A percentile compares a stretch with the other conserved stretches of the same genome.
Conservation (phyloP, 805 yeast species). For the Starmerella geochares region DNA sequence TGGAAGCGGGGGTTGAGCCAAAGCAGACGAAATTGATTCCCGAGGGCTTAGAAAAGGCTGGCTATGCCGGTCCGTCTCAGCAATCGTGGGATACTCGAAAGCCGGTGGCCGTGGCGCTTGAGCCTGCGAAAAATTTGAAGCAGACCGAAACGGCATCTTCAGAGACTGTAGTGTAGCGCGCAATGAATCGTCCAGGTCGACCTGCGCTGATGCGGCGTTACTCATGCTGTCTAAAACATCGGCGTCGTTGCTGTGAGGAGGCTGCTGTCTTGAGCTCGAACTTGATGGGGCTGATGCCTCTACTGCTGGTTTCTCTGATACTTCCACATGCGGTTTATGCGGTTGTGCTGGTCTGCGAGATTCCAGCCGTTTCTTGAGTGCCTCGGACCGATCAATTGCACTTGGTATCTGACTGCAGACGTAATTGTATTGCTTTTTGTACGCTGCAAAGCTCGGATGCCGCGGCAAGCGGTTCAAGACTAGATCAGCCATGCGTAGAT, state of each 20-base stretch:
- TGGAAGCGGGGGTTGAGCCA: neutral
- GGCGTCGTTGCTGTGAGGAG: neutral
- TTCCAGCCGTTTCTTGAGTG: conserved; percentile 23
- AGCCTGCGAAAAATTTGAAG: neutral
- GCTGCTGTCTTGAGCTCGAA: neutral
- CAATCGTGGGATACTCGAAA: neutral
- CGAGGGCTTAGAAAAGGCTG: too few species aligned
- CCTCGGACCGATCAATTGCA: conserved; percentile 28
- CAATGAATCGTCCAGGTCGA: neutral
- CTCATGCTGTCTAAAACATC: neutral
- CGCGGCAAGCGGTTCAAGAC: conserved; percentile 39
- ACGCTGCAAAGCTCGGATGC: conserved; percentile 38
- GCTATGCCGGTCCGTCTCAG: neutral
- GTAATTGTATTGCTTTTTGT: conserved; percentile 15
- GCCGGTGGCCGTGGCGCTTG: neutral
- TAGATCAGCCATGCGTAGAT: conserved; percentile 50
- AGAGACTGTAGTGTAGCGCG: conserved; percentile 2
- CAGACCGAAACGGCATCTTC: neutral
- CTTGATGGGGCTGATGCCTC: neutral
- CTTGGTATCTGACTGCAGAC: conserved; percentile 20
- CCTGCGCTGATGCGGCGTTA: neutral
- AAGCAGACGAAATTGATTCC: too few species aligned
- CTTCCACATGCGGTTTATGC: conserved; percentile 4
- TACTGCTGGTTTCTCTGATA: neutral
- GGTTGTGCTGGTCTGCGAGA: conserved; percentile 6